Evolutionary conservation across 2,329 filamentous ascomycete genomes (phyloP).

Genomic region (Sclerotinia trifoliorum): DNA sequence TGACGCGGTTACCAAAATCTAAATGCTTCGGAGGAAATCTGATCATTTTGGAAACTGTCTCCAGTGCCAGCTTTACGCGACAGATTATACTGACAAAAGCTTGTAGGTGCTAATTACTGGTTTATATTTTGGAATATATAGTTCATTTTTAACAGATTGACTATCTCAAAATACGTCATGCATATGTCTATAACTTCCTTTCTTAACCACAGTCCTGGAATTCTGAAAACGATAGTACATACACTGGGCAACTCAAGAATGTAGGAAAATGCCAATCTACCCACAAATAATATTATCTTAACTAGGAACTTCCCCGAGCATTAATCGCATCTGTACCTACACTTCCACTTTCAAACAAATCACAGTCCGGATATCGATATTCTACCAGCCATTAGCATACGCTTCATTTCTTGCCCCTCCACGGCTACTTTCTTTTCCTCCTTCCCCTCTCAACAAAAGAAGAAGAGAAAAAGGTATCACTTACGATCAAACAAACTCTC

Average conservation of each 20-base stretch:
- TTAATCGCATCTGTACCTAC: background rate
- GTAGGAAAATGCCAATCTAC: background rate
- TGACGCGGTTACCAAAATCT: too few species aligned
- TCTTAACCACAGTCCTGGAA: background rate
- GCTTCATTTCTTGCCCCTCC: background rate
- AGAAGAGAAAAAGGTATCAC: background rate
- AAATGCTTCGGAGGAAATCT: too few species aligned
- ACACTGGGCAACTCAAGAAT: background rate
- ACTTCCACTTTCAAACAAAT: background rate
- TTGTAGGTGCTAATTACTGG: background rate
- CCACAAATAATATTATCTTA: background rate
- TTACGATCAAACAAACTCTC: constrained; percentile 30
- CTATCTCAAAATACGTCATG: background rate
- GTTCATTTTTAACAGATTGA: background rate
- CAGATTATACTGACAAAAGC: too few species aligned
- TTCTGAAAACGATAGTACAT: background rate
- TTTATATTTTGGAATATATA: background rate
- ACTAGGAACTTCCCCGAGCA: background rate
- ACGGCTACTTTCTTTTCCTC: background rate
- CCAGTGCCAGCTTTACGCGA: too few species aligned
- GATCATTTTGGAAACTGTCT: too few species aligned
- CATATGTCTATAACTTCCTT: background rate
- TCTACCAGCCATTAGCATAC: background rate
- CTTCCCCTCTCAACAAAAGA: background rate
- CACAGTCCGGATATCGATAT: constrained; percentile 14